phyloP scores from a whole-genome alignment of 108 stramenopile species.

The Cylindrotheca closterium region DNA sequence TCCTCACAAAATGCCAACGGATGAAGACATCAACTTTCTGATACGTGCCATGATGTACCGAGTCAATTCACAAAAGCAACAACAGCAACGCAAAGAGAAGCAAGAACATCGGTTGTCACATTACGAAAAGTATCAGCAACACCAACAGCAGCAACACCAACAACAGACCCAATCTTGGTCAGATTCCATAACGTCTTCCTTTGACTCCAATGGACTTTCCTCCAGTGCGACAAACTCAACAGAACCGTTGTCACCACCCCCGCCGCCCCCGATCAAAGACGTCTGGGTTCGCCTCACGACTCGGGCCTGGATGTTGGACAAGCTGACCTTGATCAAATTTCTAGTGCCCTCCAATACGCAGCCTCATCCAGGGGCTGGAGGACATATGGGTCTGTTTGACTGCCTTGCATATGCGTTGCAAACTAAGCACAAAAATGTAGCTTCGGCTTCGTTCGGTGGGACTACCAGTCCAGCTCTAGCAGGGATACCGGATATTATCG shows the following conservation, averaged over 20 bases:
- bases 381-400: conserved; percentile 84
- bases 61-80: conserved; percentile 4
- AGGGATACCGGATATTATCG: conserved; percentile 67
- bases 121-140: not conserved
- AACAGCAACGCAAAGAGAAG: not conserved
- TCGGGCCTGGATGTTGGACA: conserved; percentile 60
- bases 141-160: not conserved
- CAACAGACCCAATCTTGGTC: not conserved
- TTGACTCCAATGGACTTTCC: not conserved
- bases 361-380: conserved; percentile 68
- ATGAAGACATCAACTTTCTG: conserved; percentile 19
- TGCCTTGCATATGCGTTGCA: conserved; percentile 71
- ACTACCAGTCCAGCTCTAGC: conserved; percentile 28
- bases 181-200: not conserved
- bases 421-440: conserved; percentile 15
- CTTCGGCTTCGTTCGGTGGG: conserved; percentile 8
- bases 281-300: conserved; percentile 51
- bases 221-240: not conserved
- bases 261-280: conserved; percentile 39
- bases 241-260: not conserved
- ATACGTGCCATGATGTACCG: conserved; percentile 41
- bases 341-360: conserved; percentile 58
- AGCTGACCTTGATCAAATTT: conserved; percentile 47
- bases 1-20: conserved; percentile 2
- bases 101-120: not conserved